Evolutionary conservation across 768 basidiomycete genomes (phyloP), one percentile per base, ranked within the genome.

Genomic region (Tremella fuciformis): DNA sequence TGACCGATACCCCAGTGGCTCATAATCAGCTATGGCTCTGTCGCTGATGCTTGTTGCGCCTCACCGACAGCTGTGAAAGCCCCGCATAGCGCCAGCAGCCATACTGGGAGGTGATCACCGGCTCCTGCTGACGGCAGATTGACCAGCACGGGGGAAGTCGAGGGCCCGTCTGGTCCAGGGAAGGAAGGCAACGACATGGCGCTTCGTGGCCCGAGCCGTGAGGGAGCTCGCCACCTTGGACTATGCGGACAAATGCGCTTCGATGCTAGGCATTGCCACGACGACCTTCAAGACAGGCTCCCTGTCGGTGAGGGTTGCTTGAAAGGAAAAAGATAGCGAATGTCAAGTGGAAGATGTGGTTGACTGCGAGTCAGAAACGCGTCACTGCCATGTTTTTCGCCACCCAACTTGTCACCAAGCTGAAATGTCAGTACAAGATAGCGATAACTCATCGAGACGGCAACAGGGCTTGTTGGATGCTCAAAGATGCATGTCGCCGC

Each of bases 1-100:
- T 76, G 46, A 76, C 49, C 18, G 75, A 76, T 8, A 76, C 65
- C 15, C 60, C 61, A 16, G 74, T 76, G 13, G 77, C 75, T 71
- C 29, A 34, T 21, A 15, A 53, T 34, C 4, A 55, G 40, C 50
- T 47, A 57, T 50, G 11, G 13, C 16, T 24, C 37, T 22, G 46
- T 3, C 16, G 2, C 40, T 21, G 41, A 16, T 13, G 47, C 13
- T 16, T 18, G 46, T 29, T 22, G 50, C 39, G 9, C 60, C 71
- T 63, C 48, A 76, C 75, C 75, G 25, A 76, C 61, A 48, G 65
- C 66, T 25, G 75, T 74, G 50, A 73, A 73, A 0, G 70, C 61
- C 6, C 71, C 76, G 50, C 76, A 77, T 46, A 73, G 60, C 11
- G 73, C 70, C 41, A 77, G 55, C 6, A 77, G 62, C 63, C 72